Conservation (phyloP, 768 basidiomycete genomes). For the Termitomyces eurrhizus region DNA sequence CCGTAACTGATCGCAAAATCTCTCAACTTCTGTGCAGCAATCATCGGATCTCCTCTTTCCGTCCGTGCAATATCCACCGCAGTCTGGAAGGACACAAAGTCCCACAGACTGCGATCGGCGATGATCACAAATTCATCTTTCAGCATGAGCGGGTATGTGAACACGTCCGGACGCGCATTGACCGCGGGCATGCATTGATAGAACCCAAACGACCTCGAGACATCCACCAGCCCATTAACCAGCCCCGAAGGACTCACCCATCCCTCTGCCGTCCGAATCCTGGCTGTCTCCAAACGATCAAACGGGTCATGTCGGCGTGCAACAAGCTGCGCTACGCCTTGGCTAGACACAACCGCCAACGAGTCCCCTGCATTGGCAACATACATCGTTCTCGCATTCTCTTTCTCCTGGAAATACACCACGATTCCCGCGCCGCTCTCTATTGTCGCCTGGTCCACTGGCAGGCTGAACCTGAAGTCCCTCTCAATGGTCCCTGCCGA, state of each 20-base stretch:
- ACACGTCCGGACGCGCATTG: slow-evolving; percentile 83
- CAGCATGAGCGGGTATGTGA: slow-evolving; percentile 63
- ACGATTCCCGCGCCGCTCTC: slow-evolving; percentile 82
- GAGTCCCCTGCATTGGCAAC: slow-evolving; percentile 90
- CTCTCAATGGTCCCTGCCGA: slow-evolving; percentile 55
- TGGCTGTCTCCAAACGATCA: slow-evolving; percentile 73
- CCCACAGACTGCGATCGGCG: slow-evolving; percentile 91
- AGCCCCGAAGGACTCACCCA: slow-evolving; percentile 90
- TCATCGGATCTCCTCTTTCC: slow-evolving; percentile 55
- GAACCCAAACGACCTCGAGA: slow-evolving; percentile 93
- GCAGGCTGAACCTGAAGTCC: slow-evolving; percentile 22
- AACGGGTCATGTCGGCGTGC: slow-evolving; percentile 88
- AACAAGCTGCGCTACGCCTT: slow-evolving; percentile 69
- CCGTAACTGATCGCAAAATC: slow-evolving; percentile 98
- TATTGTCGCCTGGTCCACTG: slow-evolving; percentile 46
- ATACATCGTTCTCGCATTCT: slow-evolving; percentile 64
- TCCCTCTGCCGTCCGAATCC: slow-evolving; percentile 91
- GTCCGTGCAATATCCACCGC: slow-evolving; percentile 93
- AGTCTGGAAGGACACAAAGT: slow-evolving; percentile 89
- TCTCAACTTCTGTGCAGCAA: slow-evolving; percentile 93
- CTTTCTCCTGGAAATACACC: slow-evolving; percentile 65
- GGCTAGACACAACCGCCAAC: slow-evolving; percentile 79
- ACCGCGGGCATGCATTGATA: slow-evolving; percentile 87
- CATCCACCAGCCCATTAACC: slow-evolving; percentile 88
- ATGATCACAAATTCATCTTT: slow-evolving; percentile 96